Evolutionary conservation across 441 rosid genomes (phyloP).

Genomic region (Gossypium trilobum): DNA sequence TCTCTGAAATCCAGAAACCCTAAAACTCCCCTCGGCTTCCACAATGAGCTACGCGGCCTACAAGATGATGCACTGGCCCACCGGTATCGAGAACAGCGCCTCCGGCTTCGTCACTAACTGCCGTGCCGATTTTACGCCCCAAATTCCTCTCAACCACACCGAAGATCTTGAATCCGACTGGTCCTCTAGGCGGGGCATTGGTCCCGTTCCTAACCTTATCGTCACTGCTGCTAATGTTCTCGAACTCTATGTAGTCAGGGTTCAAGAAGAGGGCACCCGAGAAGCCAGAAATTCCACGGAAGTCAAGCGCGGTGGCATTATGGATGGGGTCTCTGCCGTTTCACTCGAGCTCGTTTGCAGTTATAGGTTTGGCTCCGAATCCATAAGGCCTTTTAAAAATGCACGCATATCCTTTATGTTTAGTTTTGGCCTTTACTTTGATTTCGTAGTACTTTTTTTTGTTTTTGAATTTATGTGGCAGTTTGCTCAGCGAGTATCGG

Average conservation of each 20-base stretch:
- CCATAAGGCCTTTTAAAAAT: not conserved
- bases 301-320: constrained; percentile 58
- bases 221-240: constrained; percentile 71
- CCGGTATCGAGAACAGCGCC: constrained; percentile 74
- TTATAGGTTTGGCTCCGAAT: constrained; percentile 40
- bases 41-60: constrained; percentile 88
- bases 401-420: not conserved
- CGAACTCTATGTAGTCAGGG: constrained; percentile 76
- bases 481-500: not conserved
- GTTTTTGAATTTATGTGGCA: not conserved
- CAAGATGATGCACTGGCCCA: constrained; percentile 97
- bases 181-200: constrained; percentile 49
- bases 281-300: constrained; percentile 41
- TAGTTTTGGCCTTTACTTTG: not conserved
- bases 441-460: not conserved
- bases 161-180: constrained; percentile 69
- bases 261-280: constrained; percentile 53
- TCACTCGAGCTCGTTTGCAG: constrained; percentile 94
- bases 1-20: constrained; percentile 18
- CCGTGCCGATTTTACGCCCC: constrained; percentile 54
- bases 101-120: constrained; percentile 81
- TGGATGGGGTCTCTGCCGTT: constrained; percentile 76
- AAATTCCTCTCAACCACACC: constrained; percentile 37
- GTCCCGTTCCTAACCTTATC: constrained; percentile 69
- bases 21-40: not conserved